These are phyloP conservation scores for Russula griseocarnosa DNA, from an alignment of 768 basidiomycete genomes.

Conservation along the genomic window DNA sequence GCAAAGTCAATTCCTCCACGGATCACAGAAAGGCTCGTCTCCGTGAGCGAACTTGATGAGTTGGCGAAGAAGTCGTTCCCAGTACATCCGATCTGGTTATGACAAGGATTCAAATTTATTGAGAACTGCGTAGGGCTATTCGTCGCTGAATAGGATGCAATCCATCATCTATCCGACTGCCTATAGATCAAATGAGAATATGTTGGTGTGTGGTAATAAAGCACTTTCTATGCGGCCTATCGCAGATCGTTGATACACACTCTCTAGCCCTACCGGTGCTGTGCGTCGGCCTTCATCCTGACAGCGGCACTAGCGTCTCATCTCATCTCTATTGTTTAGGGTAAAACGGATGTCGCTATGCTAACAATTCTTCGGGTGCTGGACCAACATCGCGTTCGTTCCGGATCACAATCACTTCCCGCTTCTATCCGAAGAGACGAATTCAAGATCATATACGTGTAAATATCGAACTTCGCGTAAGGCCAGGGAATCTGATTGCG, in stretches of 20 bases:
- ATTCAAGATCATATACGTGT: constrained; percentile 99
- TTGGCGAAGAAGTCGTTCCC: constrained; percentile 81
- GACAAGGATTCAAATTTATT: not conserved
- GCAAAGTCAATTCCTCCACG: constrained; percentile 72
- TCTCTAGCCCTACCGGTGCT: constrained; percentile 91
- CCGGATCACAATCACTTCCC: constrained; percentile 37
- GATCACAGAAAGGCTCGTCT: constrained; percentile 63
- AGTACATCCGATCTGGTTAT: constrained; percentile 41
- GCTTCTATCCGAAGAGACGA: constrained; percentile 59
- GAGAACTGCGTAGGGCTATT: constrained; percentile 61
- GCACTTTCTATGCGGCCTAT: constrained; percentile 7
- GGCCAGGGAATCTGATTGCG: not conserved
- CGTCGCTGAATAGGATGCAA: constrained; percentile 86
- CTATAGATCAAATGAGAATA: constrained; percentile 93
- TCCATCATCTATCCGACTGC: constrained; percentile 92
- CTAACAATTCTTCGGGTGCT: constrained; percentile 87
- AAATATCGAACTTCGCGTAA: constrained; percentile 30
- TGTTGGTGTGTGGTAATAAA: constrained; percentile 78
- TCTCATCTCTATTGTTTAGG: constrained; percentile 44
- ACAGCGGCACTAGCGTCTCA: not conserved
- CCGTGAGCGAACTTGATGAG: constrained; percentile 67
- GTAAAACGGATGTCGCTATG: constrained; percentile 99
- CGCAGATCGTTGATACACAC: constrained; percentile 1
- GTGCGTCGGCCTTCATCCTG: constrained; percentile 44
- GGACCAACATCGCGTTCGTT: constrained; percentile 53